Evolutionary conservation across 192 early-diverging fungal species (phyloP).

Genomic region (Dissophora ornata): DNA sequence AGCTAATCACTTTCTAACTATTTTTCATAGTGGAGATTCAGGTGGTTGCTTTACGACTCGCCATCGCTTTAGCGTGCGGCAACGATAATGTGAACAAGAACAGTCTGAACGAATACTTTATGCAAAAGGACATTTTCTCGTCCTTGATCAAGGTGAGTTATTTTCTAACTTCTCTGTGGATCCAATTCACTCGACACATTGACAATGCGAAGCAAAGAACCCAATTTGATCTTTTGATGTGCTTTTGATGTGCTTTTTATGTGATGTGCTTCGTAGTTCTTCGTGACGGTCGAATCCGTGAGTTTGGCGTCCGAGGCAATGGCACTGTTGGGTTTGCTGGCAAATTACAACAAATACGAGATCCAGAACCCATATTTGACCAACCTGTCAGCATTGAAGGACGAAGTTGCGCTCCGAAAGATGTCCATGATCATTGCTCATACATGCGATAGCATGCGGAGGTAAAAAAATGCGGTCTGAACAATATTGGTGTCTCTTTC

Average conservation of each 20-base stretch:
- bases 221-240: too few relatives aligned
- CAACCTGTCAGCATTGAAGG: conserved; percentile 45
- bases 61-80: conserved; percentile 58
- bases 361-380: conserved; percentile 59
- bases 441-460: conserved; percentile 35
- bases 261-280: too few relatives aligned
- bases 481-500: too few relatives aligned
- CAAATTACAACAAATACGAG: conserved; percentile 71
- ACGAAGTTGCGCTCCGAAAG: conserved; percentile 48
- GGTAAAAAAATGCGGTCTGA: too few relatives aligned
- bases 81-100: conserved; percentile 71
- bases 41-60: conserved; percentile 49
- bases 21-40: conserved; percentile 35
- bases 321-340: conserved; percentile 59
- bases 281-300: conserved; percentile 45
- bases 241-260: too few relatives aligned
- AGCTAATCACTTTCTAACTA: too few relatives aligned
- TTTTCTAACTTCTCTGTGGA: too few relatives aligned
- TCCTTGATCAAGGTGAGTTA: conserved; percentile 57
- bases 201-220: too few relatives aligned
- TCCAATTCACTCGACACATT: too few relatives aligned
- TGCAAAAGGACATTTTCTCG: conserved; percentile 59
- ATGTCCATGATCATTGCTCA: conserved; percentile 23
- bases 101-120: conserved; percentile 68
- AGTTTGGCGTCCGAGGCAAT: conserved; percentile 55